Conservation (phyloP, 192 early-diverging fungal species). For the Linnemannia zychae region DNA sequence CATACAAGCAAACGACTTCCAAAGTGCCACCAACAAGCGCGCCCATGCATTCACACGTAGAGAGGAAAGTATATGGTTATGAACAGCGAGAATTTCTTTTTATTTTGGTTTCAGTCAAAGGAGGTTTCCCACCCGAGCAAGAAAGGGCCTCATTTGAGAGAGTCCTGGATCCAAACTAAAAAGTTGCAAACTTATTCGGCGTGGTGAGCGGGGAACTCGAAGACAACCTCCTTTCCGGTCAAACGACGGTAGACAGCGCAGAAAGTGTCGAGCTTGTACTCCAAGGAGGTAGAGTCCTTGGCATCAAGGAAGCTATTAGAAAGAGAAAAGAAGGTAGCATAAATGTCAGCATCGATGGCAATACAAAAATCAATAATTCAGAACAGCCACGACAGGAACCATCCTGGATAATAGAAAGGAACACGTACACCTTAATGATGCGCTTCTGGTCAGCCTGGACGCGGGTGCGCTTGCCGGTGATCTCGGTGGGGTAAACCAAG, state of each 20-base stretch:
- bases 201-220: constrained; percentile 91
- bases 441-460: constrained; percentile 95
- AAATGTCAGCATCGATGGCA: constrained; percentile 84
- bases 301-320: constrained; percentile 87
- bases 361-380: constrained; percentile 97
- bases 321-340: constrained; percentile 4
- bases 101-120: too few species aligned
- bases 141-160: too few species aligned
- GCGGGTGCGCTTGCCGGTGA: constrained; percentile 98
- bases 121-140: too few species aligned
- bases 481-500: constrained; percentile 99
- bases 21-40: too few species aligned
- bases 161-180: background rate
- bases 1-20: too few species aligned
- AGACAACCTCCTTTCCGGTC: constrained; percentile 98
- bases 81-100: constrained; percentile 19
- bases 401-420: too few species aligned
- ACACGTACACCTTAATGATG: constrained; percentile 89
- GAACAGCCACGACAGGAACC: too few species aligned
- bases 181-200: constrained; percentile 54
- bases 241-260: constrained; percentile 96
- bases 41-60: background rate
- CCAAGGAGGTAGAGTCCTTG: constrained; percentile 98
- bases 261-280: constrained; percentile 99
- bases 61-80: constrained; percentile 5